Percentiles rank a stretch among this genome's conserved stretches.
Evolutionary conservation across 768 basidiomycete genomes (phyloP).

Genomic region (Mycena maculata): DNA sequence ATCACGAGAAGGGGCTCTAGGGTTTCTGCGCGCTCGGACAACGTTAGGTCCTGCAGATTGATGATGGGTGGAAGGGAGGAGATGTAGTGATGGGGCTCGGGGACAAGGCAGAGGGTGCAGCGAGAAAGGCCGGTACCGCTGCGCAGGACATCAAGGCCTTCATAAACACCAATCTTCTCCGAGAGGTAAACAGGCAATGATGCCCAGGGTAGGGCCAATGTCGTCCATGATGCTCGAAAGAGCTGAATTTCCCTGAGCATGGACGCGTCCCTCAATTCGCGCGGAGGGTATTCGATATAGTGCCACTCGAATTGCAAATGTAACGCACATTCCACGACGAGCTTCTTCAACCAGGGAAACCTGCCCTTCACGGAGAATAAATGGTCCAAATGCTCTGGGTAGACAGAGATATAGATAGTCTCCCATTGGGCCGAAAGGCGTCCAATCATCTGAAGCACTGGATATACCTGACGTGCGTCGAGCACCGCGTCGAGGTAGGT

Average conservation of each 20-base stretch:
- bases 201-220: constrained; percentile 1
- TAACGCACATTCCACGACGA: no score
- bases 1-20: background rate
- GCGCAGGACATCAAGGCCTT: constrained; percentile 10
- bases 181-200: background rate
- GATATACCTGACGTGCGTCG: no score
- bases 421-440: no score
- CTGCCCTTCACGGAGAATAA: no score
- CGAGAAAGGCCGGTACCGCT: background rate
- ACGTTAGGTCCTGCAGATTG: constrained; percentile 7
- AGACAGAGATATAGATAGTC: no score
- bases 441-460: background rate
- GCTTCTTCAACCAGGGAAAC: no score
- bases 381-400: no score
- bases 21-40: background rate
- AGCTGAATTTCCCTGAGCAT: no score
- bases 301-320: no score
- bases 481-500: background rate
- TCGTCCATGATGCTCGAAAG: background rate
- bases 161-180: constrained; percentile 7
- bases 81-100: background rate
- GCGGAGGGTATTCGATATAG: no score
- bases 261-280: no score
- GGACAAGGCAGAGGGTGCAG: background rate
- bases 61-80: background rate